These are phyloP conservation scores for Acanthamoeba triangularis DNA, from an alignment of 208 protist genomes.

Conservation along the genomic window DNA sequence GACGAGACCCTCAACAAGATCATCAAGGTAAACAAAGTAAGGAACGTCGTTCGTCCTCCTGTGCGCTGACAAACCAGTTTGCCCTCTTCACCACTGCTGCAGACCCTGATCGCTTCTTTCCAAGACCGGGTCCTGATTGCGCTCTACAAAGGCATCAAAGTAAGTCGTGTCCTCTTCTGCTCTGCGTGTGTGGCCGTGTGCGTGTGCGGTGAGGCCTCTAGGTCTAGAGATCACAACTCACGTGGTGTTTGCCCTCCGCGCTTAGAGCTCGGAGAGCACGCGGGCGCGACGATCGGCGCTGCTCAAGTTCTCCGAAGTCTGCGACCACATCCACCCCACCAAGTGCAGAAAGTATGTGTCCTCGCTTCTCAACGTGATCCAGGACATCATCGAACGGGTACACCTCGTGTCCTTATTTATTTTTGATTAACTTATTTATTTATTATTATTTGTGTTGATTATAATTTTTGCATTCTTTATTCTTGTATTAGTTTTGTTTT, in stretches of 20 bases:
- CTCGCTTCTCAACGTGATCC: conserved; percentile 25
- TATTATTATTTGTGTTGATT: neutral
- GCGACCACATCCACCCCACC: conserved; percentile 50
- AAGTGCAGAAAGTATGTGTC: conserved; percentile 68
- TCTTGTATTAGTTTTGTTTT: neutral
- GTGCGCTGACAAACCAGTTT: neutral
- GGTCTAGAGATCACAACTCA: too few relatives aligned
- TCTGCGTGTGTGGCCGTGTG: neutral
- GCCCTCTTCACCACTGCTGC: neutral
- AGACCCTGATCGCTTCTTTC: conserved; percentile 20
- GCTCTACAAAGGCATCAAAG: conserved; percentile 64
- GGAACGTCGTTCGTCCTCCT: neutral
- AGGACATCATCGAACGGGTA: conserved; percentile 66
- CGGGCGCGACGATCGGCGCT: conserved; percentile 25
- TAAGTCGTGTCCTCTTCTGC: too few relatives aligned
- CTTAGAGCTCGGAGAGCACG: neutral
- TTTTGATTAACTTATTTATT: neutral
- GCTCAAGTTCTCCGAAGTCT: conserved; percentile 69
- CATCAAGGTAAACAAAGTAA: conserved; percentile 61
- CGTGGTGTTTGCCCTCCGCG: neutral
- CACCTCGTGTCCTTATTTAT: too few relatives aligned
- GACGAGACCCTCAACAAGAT: conserved; percentile 56
- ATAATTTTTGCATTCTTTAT: too few relatives aligned
- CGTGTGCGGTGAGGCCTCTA: too few relatives aligned
- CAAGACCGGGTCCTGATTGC: conserved; percentile 54